Evolutionary conservation across 192 early-diverging fungal species (phyloP), one percentile per base, ranked within the genome.

Genomic region (Rhizoclosmatium sp.): DNA sequence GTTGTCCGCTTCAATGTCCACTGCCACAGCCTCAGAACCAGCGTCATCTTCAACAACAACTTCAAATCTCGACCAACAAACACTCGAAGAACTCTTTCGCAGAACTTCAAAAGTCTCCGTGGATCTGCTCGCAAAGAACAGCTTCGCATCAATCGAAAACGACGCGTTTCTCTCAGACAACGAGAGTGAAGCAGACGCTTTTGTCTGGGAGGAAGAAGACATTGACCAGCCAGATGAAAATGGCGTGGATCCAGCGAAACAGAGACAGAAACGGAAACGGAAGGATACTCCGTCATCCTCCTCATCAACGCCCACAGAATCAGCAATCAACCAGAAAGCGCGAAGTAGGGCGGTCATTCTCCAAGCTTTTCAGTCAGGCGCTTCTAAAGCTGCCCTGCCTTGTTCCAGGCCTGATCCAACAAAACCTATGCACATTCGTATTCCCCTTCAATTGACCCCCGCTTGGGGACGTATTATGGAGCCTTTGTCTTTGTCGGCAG

Each of bases 1-100:
- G 83, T 89, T 95, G 80, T 90, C 85, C 7, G 0, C 19, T 78
- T 75, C 40, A 45, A 51, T 61, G 62, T 39, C n/a, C 16, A 62
- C 47, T 44, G 40, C 3, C 39, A 65, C n/a, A 1, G 62, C 46
- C 19, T 23, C 60, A 2, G 74, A 14, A 9, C 75, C 12, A 7
- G 1, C 19, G 31, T 12, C 66, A 16, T 62, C 72, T 10, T 74
- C 72, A 12, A 23, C 48, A 41, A 12, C 21, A 16, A 12, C 7
- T 19, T 69, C 59, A 14, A 31, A 31, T 31, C 31, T 75, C 51
- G 73, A 45, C 14, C 56, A 76, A 61, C 60, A 89, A 92, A 77
- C 84, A 89, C 74, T 86, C 84, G 31, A 71, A 47, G 75, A 76
- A 67, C 41, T 75, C 19, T 75, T 75, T 46, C 56, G 72, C 3